These are phyloP conservation scores for Floccularia luteovirens DNA, from an alignment of 768 basidiomycete genomes.

Conservation along the genomic window DNA sequence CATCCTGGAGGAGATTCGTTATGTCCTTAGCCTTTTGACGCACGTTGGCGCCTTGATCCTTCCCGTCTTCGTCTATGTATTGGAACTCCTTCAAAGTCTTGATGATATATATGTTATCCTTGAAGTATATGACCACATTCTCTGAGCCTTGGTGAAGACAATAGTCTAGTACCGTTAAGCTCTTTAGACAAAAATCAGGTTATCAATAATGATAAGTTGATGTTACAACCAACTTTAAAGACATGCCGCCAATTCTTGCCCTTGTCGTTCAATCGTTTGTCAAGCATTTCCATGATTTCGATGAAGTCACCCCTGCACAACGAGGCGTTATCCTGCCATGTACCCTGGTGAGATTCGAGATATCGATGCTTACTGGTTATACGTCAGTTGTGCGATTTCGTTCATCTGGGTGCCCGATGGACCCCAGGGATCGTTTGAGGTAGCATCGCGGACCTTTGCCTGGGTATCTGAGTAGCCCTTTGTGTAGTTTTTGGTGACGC, in stretches of 20 bases:
- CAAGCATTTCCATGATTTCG: slow-evolving; percentile 99
- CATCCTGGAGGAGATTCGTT: slow-evolving; percentile 86
- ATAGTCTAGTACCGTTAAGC: slow-evolving; percentile 92
- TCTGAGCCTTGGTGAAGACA: slow-evolving; percentile 94
- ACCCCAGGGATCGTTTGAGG: slow-evolving; percentile 97
- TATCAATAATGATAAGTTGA: background rate
- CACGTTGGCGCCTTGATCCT: slow-evolving; percentile 98
- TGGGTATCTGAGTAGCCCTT: slow-evolving; percentile 94
- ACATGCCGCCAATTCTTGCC: slow-evolving; percentile 99
- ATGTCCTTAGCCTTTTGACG: slow-evolving; percentile 98
- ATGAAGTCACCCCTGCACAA: slow-evolving; percentile 88
- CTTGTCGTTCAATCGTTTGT: slow-evolving; percentile 97
- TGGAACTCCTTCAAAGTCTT: slow-evolving; percentile 99
- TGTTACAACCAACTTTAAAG: slow-evolving; percentile 65
- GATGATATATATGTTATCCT: slow-evolving; percentile 94
- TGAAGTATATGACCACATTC: slow-evolving; percentile 98
- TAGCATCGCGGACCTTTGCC: slow-evolving; percentile 93
- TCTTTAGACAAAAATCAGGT: slow-evolving; percentile 28
- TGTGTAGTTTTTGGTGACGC: slow-evolving; percentile 93
- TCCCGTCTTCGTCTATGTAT: slow-evolving; percentile 88
- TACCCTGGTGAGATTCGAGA: background rate
- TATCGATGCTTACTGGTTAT: slow-evolving; percentile 65
- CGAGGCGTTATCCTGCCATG: background rate
- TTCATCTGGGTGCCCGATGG: slow-evolving; percentile 99
- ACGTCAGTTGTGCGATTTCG: slow-evolving; percentile 94